phyloP scores from a whole-genome alignment of 257 asterid genomes.

The Capsicum baccatum region DNA sequence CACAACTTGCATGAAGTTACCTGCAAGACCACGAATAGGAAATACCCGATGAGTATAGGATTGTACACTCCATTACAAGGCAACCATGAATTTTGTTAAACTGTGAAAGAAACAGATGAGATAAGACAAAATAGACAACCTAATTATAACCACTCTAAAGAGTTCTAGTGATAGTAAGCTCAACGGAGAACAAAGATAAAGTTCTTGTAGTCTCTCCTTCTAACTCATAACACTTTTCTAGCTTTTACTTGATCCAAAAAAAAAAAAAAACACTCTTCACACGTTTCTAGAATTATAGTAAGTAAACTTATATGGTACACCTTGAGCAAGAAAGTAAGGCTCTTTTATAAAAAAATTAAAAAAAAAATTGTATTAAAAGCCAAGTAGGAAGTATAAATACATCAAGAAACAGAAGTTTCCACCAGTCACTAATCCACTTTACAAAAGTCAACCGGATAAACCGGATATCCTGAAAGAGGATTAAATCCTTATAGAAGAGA shows the following conservation, averaged over 20 bases:
- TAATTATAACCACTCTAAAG: neutral
- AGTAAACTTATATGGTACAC: conserved; percentile 12
- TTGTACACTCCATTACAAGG: neutral
- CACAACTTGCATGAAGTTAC: conserved; percentile 91
- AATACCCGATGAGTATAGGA: conserved; percentile 25
- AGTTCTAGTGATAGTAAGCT: neutral
- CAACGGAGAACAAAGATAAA: conserved; percentile 6
- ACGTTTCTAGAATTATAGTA: neutral
- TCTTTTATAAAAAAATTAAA: neutral
- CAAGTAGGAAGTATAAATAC: neutral
- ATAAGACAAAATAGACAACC: conserved; percentile 18
- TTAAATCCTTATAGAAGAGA: neutral
- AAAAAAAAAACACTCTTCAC: too few species aligned
- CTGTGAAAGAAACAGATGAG: neutral
- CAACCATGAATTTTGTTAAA: neutral
- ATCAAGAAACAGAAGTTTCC: neutral
- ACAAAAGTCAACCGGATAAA: conserved; percentile 24
- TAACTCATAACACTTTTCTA: neutral
- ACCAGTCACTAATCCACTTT: neutral
- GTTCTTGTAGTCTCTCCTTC: conserved; percentile 6
- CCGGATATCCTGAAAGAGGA: conserved; percentile 15
- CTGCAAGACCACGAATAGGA: conserved; percentile 47
- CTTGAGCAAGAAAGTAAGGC: conserved; percentile 19
- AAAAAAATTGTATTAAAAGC: neutral
- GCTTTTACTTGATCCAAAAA: too few species aligned